These are phyloP conservation scores for Serendipita vermifera DNA, from an alignment of 768 basidiomycete genomes.

Conservation along the genomic window DNA sequence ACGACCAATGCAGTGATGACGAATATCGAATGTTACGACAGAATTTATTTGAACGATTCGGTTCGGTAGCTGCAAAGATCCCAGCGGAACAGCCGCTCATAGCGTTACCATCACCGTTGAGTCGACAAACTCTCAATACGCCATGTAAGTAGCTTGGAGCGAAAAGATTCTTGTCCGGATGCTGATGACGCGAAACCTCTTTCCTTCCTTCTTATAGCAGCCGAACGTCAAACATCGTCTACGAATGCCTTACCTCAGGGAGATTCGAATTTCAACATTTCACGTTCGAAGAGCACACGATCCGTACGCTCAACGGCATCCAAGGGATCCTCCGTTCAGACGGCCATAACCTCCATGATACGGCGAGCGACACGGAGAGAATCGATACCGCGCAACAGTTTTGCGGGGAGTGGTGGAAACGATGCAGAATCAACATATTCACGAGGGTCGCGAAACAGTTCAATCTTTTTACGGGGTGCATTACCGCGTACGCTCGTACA, in stretches of 20 bases:
- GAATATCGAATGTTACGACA: slow-evolving; percentile 76
- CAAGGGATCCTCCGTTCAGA: slow-evolving; percentile 12
- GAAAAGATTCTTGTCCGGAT: neutral
- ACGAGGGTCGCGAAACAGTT: slow-evolving; percentile 7
- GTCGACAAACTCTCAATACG: neutral
- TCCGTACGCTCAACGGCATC: slow-evolving; percentile 14
- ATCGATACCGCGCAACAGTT: slow-evolving; percentile 7
- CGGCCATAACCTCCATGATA: slow-evolving; percentile 11
- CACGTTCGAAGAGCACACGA: slow-evolving; percentile 9
- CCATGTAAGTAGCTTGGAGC: slow-evolving; percentile 4
- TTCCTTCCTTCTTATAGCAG: neutral
- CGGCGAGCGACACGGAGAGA: slow-evolving; percentile 2
- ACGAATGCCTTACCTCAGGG: neutral
- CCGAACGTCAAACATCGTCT: neutral
- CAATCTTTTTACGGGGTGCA: slow-evolving; percentile 9
- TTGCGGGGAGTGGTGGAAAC: neutral
- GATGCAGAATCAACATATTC: slow-evolving; percentile 8
- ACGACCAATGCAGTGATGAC: slow-evolving; percentile 45
- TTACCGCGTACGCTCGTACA: slow-evolving; percentile 8
- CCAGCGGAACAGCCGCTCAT: slow-evolving; percentile 11
- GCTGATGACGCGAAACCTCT: neutral
- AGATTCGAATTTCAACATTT: slow-evolving; percentile 15
- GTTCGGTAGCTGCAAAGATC: slow-evolving; percentile 11
- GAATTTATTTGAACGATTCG: slow-evolving; percentile 70
- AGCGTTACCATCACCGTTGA: slow-evolving; percentile 6